Conservation (phyloP, 2,329 filamentous ascomycete species). For the Hysterium pulicare region DNA sequence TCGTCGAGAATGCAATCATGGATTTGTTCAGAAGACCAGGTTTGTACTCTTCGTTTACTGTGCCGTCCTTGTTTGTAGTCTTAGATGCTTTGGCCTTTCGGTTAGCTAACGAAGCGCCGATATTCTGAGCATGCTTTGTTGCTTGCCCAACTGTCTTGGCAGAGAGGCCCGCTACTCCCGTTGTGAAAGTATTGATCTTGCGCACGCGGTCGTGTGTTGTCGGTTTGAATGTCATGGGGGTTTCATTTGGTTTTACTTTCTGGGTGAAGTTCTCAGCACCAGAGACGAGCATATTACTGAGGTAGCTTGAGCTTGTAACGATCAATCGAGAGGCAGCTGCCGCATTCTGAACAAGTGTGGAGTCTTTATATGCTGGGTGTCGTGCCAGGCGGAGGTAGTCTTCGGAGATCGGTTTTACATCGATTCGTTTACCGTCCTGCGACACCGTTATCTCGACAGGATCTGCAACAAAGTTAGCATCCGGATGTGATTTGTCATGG, state of each 20-base stretch:
- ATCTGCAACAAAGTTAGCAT: conserved; percentile 48
- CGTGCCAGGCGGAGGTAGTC: conserved; percentile 74
- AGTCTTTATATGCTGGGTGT: conserved; percentile 90
- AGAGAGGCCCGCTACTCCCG: conserved; percentile 72
- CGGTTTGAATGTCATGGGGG: conserved; percentile 84
- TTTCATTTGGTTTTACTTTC: conserved; percentile 71
- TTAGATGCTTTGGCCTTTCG: conserved; percentile 56
- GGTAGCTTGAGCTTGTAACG: conserved; percentile 77
- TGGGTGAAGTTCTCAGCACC: conserved; percentile 78
- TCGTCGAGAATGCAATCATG: conserved; percentile 91
- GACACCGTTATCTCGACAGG: conserved; percentile 78
- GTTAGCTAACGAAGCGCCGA: conserved; percentile 73
- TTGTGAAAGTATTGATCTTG: conserved; percentile 84
- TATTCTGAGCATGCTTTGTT: conserved; percentile 79
- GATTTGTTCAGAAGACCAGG: conserved; percentile 93
- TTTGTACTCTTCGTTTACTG: conserved; percentile 65
- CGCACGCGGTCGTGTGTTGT: conserved; percentile 81
- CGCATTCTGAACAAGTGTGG: conserved; percentile 80
- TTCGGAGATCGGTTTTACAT: conserved; percentile 63
- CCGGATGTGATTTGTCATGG: conserved; percentile 2
- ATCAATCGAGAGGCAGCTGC: conserved; percentile 86
- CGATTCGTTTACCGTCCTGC: conserved; percentile 63
- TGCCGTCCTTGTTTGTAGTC: conserved; percentile 68
- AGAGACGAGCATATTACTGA: conserved; percentile 72
- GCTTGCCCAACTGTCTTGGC: conserved; percentile 85